These are phyloP conservation scores for Phycomyces blakesleeanus DNA, from an alignment of 192 early-diverging fungal species.

Conservation along the genomic window DNA sequence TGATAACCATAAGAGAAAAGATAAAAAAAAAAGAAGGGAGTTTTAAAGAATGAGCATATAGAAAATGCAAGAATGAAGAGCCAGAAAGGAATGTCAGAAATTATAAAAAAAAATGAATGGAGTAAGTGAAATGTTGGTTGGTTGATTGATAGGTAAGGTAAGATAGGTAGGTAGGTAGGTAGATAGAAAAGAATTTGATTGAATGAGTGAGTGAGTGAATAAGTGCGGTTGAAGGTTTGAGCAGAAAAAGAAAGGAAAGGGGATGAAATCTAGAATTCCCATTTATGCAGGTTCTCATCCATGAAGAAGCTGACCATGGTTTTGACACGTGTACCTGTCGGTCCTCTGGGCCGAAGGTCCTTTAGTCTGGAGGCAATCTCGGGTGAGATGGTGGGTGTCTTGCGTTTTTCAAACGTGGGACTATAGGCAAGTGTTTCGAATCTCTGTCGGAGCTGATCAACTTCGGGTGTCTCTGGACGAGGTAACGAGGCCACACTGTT, in stretches of 20 bases:
- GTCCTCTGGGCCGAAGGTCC: slow-evolving; percentile 19
- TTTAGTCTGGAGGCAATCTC: slow-evolving; percentile 18
- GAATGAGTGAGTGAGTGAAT: too few species aligned
- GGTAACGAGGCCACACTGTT: slow-evolving; percentile 1
- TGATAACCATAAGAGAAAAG: too few species aligned
- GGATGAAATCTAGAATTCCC: slow-evolving; percentile 15
- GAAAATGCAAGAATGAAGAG: too few species aligned
- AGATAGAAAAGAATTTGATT: too few species aligned
- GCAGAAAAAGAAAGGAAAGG: slow-evolving; percentile 9
- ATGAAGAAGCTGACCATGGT: slow-evolving; percentile 26
- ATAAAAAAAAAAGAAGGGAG: too few species aligned
- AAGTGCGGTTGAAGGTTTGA: too few species aligned
- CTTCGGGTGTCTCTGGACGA: slow-evolving; percentile 24
- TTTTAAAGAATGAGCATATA: too few species aligned
- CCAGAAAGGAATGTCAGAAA: too few species aligned
- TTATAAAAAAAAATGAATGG: too few species aligned
- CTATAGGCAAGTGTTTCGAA: slow-evolving; percentile 6
- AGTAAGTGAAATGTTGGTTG: too few species aligned
- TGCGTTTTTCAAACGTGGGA: background rate
- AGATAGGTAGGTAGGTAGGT: too few species aligned
- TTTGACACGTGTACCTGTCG: slow-evolving; percentile 19
- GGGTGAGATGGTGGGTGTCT: slow-evolving; percentile 5
- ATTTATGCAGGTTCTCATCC: slow-evolving; percentile 29
- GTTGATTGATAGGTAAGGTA: too few species aligned
- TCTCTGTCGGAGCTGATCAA: slow-evolving; percentile 21